These are phyloP conservation scores for Cynara cardunculus DNA, from an alignment of 129 eudicot genomes.

Conservation along the genomic window DNA sequence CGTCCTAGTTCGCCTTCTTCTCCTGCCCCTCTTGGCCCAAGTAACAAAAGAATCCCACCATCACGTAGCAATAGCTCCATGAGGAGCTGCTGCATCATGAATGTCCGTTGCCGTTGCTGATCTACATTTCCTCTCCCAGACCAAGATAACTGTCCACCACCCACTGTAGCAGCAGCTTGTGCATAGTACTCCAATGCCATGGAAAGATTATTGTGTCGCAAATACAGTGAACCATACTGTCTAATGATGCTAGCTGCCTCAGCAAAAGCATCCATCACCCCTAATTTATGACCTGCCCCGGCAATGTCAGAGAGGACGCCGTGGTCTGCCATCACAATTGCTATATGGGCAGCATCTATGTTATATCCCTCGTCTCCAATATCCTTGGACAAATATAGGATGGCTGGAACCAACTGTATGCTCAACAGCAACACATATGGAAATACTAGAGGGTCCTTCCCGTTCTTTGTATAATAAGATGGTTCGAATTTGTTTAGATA, in stretches of 20 bases:
- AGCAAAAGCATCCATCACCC: conserved; percentile 86
- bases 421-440: conserved; percentile 80
- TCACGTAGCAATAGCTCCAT: conserved; percentile 69
- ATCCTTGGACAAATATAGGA: conserved; percentile 70
- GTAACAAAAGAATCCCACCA: conserved; percentile 68
- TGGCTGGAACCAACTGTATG: conserved; percentile 85
- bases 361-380: conserved; percentile 79
- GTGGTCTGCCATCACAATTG: conserved; percentile 71
- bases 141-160: conserved; percentile 90
- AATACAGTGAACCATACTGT: conserved; percentile 79
- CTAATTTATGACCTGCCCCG: conserved; percentile 60
- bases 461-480: conserved; percentile 85
- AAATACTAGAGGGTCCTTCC: conserved; percentile 92
- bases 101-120: conserved; percentile 80
- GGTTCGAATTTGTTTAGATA: conserved; percentile 93
- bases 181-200: conserved; percentile 89
- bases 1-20: conserved; percentile 86
- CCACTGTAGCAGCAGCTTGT: conserved; percentile 92
- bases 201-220: conserved; percentile 60
- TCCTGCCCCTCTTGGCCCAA: conserved; percentile 85
- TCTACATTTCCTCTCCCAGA: conserved; percentile 68
- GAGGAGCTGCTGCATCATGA: conserved; percentile 88
- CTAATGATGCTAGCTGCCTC: conserved; percentile 84
- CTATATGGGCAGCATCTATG: conserved; percentile 76
- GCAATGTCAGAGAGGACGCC: conserved; percentile 66